Percentiles rank a stretch among this genome's conserved stretches.
Conservation (phyloP, 2,329 filamentous ascomycete species). For the Aotearoamyces nothofagi region DNA sequence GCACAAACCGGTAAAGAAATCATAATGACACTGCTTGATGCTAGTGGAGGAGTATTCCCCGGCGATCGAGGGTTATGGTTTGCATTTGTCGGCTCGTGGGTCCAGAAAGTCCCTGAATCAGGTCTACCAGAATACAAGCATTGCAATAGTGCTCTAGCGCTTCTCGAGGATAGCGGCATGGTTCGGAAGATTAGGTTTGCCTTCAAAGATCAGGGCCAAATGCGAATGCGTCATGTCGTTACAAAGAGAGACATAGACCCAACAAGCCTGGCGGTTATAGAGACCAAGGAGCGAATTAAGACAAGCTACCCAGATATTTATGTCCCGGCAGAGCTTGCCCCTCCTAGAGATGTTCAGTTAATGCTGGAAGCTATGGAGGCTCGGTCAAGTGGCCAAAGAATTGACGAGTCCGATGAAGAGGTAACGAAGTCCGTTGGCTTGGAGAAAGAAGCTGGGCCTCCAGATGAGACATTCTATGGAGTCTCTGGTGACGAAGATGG, state of each 20-base stretch:
- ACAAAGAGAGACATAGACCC: conserved; percentile 6
- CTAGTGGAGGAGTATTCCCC: conserved; percentile 14
- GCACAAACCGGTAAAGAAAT: conserved; percentile 5
- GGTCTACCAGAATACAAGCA: conserved; percentile 13
- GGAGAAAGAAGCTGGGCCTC: no score
- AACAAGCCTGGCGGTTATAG: conserved; percentile 4
- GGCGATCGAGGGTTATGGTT: conserved; percentile 17
- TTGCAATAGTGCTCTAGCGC: conserved; percentile 11
- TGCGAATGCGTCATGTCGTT: conserved; percentile 8
- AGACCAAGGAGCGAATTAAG: conserved; percentile 10
- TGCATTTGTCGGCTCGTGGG: conserved; percentile 13
- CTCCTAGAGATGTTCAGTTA: conserved; percentile 8
- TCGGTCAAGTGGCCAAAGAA: neutral
- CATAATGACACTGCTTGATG: conserved; percentile 5
- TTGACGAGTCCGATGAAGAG: no score
- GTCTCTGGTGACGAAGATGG: no score
- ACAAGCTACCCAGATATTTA: conserved; percentile 12
- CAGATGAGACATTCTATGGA: no score
- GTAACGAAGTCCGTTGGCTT: no score
- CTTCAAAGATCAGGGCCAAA: conserved; percentile 7
- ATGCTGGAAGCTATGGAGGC: conserved; percentile 7
- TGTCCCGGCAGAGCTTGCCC: conserved; percentile 13
- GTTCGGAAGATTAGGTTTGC: conserved; percentile 6
- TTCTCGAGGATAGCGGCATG: conserved; percentile 9
- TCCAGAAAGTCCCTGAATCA: conserved; percentile 9